These are phyloP conservation scores for Ceratobasidium sp. DNA, from an alignment of 1,284 basidiomycete species.

Conservation along the genomic window DNA sequence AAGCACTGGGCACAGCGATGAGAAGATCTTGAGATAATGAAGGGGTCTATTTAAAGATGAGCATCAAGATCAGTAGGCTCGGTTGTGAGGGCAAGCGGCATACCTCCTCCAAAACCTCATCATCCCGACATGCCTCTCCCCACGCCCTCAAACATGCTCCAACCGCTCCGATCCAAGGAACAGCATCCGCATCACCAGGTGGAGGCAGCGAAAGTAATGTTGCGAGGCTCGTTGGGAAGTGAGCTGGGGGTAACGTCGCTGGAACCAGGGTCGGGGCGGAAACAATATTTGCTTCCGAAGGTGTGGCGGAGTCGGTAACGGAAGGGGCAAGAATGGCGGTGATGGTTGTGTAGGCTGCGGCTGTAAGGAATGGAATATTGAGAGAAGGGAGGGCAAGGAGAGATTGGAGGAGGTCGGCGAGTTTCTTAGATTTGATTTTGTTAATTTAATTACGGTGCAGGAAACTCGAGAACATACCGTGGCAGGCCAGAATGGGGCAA, in stretches of 20 bases:
- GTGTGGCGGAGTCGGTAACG: slow-evolving; percentile 45
- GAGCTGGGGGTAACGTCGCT: slow-evolving; percentile 44
- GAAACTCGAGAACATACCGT: slow-evolving; percentile 57
- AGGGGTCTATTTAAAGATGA: neutral
- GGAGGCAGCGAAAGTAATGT: slow-evolving; percentile 45
- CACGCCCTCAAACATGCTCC: slow-evolving; percentile 29
- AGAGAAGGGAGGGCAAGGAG: slow-evolving; percentile 83
- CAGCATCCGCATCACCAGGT: slow-evolving; percentile 29
- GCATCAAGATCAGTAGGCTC: neutral
- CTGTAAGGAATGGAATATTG: slow-evolving; percentile 85
- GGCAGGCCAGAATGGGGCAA: slow-evolving; percentile 70
- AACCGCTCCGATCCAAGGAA: slow-evolving; percentile 28
- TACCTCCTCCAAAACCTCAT: slow-evolving; percentile 29
- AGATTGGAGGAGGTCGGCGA: slow-evolving; percentile 72
- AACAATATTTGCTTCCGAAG: slow-evolving; percentile 5
- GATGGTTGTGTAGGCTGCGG: slow-evolving; percentile 82
- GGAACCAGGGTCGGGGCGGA: slow-evolving; percentile 50
- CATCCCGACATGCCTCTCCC: slow-evolving; percentile 17
- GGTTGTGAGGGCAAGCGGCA: neutral
- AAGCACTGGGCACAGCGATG: slow-evolving; percentile 12
- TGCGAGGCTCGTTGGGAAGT: slow-evolving; percentile 50
- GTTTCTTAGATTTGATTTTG: slow-evolving; percentile 61
- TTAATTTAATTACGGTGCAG: slow-evolving; percentile 30
- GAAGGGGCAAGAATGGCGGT: slow-evolving; percentile 73
- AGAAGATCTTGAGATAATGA: slow-evolving; percentile 26